Percentiles rank a stretch among this genome's conserved stretches.
Conservation (phyloP, 768 basidiomycete species). For the Kwoniella pini region DNA sequence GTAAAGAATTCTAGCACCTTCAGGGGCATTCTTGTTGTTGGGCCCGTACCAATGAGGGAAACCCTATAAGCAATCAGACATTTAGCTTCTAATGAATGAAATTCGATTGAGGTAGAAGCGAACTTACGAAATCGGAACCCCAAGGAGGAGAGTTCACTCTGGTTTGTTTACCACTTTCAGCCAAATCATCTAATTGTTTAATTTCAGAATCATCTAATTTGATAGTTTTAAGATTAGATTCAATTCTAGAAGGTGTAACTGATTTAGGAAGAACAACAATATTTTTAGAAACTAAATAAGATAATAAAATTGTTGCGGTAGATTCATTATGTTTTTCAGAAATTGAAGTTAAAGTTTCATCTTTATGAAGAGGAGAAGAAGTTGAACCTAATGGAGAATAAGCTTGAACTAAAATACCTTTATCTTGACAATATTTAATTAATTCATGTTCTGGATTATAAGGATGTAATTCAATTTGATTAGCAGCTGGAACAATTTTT, state of each 20-base stretch:
- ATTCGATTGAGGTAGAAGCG: not conserved
- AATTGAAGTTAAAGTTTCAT: constrained; percentile 38
- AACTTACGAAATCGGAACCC: constrained; percentile 42
- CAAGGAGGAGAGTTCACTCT: constrained; percentile 46
- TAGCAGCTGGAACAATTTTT: constrained; percentile 66
- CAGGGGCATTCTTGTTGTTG: constrained; percentile 49
- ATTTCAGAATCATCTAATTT: constrained; percentile 45
- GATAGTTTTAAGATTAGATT: constrained; percentile 44
- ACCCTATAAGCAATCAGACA: constrained; percentile 19
- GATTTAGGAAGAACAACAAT: constrained; percentile 50
- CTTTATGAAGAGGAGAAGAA: constrained; percentile 45
- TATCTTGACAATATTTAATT: constrained; percentile 61
- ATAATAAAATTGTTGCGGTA: constrained; percentile 49
- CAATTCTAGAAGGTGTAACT: constrained; percentile 49
- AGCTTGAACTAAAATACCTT: constrained; percentile 67
- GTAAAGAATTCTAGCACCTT: constrained; percentile 36
- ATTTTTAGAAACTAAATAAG: constrained; percentile 42
- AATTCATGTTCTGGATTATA: constrained; percentile 67
- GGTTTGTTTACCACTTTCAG: constrained; percentile 42
- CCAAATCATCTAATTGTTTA: constrained; percentile 37
- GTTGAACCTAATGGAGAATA: constrained; percentile 62
- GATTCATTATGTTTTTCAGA: constrained; percentile 46
- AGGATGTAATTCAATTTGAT: constrained; percentile 69
- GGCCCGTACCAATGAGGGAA: constrained; percentile 48
- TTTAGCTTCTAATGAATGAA: not conserved